Percentiles rank a stretch among this genome's conserved stretches.
Conservation (phyloP, 371 early-diverging fungal species). For the Lichtheimia ornata region DNA sequence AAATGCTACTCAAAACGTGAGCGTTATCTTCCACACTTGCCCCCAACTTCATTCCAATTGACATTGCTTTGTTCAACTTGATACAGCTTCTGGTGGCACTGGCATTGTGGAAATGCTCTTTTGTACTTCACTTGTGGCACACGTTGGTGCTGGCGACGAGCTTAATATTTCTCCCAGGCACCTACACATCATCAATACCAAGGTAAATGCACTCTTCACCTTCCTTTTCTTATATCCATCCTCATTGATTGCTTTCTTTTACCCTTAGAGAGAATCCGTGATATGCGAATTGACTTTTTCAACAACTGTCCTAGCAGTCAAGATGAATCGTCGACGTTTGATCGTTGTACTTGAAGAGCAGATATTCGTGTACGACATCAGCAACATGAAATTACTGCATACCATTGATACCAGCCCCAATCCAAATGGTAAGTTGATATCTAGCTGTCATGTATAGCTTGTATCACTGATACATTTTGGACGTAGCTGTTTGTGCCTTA, state of each 20-base stretch:
- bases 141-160: slow-evolving; percentile 94
- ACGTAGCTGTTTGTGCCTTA: slow-evolving; percentile 87
- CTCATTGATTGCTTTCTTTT: not conserved
- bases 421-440: slow-evolving; percentile 66
- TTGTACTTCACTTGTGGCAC: slow-evolving; percentile 90
- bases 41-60: not conserved
- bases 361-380: slow-evolving; percentile 89
- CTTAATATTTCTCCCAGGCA: slow-evolving; percentile 89
- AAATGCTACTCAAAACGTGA: slow-evolving; percentile 84
- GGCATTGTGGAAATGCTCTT: slow-evolving; percentile 97
- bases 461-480: slow-evolving; percentile 13
- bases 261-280: slow-evolving; percentile 86
- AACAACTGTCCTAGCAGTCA: slow-evolving; percentile 89
- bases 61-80: not conserved
- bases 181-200: slow-evolving; percentile 94
- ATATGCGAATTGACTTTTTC: slow-evolving; percentile 95
- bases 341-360: slow-evolving; percentile 92
- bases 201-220: slow-evolving; percentile 51
- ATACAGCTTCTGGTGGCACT: slow-evolving; percentile 78
- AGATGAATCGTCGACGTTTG: slow-evolving; percentile 92
- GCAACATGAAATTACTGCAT: slow-evolving; percentile 94
- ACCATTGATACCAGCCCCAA: slow-evolving; percentile 94
- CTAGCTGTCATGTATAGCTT: not conserved
- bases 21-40: not conserved
- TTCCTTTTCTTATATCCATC: slow-evolving; percentile 34